phyloP scores from a whole-genome alignment of 306 rosid genomes.

The Corylus avellana region DNA sequence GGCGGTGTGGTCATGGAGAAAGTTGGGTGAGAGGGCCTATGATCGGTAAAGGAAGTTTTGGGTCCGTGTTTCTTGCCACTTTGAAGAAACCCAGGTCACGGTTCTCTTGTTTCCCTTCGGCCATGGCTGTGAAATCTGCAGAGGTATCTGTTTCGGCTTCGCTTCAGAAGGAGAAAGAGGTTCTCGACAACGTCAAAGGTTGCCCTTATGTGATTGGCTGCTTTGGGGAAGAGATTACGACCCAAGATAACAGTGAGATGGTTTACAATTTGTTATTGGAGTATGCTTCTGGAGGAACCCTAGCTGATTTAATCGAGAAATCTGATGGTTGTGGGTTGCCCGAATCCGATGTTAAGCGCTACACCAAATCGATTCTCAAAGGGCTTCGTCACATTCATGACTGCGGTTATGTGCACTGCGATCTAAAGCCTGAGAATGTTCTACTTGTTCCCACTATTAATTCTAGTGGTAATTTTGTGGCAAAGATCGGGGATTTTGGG shows the following conservation, averaged over 20 bases:
- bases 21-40: conserved; percentile 5
- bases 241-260: conserved; percentile 8
- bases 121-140: conserved; percentile 32
- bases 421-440: conserved; percentile 17
- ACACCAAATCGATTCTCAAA: conserved; percentile 4
- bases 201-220: conserved; percentile 18
- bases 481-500: conserved; percentile 36
- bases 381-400: conserved; percentile 18
- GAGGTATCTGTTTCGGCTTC: conserved; percentile 24
- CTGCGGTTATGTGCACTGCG: conserved; percentile 11
- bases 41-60: conserved; percentile 39
- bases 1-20: not conserved
- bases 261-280: conserved; percentile 30
- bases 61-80: conserved; percentile 36
- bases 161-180: conserved; percentile 28
- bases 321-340: not conserved
- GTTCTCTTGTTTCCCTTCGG: conserved; percentile 11
- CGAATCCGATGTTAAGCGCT: not conserved
- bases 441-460: not conserved
- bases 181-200: conserved; percentile 9
- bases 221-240: conserved; percentile 28
- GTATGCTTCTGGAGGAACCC: conserved; percentile 31
- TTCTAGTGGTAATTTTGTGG: not conserved
- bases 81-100: conserved; percentile 2
- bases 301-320: conserved; percentile 5